Evolutionary conservation across 306 rosid species (phyloP).

Genomic region (Fagus crenata): DNA sequence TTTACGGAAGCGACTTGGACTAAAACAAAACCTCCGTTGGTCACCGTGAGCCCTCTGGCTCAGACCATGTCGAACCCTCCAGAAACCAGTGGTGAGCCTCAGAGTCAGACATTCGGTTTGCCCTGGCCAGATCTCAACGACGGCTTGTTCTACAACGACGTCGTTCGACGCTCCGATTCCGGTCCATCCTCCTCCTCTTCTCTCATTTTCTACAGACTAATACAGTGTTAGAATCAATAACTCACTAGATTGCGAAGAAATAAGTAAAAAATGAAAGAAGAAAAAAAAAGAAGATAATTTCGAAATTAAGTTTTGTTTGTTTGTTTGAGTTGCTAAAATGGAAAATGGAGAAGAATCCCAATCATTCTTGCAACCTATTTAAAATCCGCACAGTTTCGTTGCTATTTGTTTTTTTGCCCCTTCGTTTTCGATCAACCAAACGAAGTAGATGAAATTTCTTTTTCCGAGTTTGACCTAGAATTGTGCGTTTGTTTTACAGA

Average conservation of each 20-base stretch:
- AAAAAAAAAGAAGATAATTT: background rate
- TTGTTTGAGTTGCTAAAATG: background rate
- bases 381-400: too few species aligned
- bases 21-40: background rate
- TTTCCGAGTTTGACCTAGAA: background rate
- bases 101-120: slow-evolving; percentile 36
- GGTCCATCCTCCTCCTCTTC: slow-evolving; percentile 35
- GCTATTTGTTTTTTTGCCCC: too few species aligned
- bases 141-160: slow-evolving; percentile 75
- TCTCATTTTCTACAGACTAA: background rate
- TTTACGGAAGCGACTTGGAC: background rate
- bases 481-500: slow-evolving; percentile 39
- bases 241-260: background rate
- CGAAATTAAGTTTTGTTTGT: background rate
- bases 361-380: too few species aligned
- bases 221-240: background rate
- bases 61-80: slow-evolving; percentile 14
- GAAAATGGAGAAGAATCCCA: too few species aligned
- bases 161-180: slow-evolving; percentile 61
- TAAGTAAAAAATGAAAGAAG: background rate
- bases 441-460: background rate
- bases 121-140: slow-evolving; percentile 87
- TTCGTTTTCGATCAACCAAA: background rate
- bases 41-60: background rate
- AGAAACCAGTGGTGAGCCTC: background rate